These are phyloP conservation scores for Piper longum DNA, from an alignment of 164 flowering plant genomes.

Conservation along the genomic window DNA sequence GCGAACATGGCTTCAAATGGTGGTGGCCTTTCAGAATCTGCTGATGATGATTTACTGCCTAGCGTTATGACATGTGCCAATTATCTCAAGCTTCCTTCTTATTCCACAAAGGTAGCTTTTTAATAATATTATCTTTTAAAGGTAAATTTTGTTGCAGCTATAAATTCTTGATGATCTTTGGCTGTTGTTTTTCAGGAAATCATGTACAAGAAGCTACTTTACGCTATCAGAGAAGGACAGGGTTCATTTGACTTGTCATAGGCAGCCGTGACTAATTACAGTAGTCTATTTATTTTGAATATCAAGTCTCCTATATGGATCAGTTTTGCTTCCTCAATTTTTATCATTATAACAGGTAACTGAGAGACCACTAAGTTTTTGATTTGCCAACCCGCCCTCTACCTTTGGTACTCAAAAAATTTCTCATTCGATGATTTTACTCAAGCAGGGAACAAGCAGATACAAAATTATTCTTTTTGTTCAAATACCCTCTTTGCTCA, in stretches of 20 bases:
- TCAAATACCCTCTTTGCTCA: too few species aligned
- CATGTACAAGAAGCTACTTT: constrained; percentile 88
- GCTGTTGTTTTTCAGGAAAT: constrained; percentile 47
- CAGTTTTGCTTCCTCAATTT: too few species aligned
- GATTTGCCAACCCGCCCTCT: background rate
- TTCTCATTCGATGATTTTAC: too few species aligned
- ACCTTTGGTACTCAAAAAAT: too few species aligned
- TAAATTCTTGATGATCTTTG: background rate
- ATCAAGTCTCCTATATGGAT: too few species aligned
- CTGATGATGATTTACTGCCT: constrained; percentile 80
- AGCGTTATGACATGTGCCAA: constrained; percentile 99
- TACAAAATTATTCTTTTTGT: too few species aligned
- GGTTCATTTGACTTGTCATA: constrained; percentile 96
- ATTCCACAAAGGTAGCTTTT: constrained; percentile 77
- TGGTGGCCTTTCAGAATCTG: constrained; percentile 58
- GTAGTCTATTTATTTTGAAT: too few species aligned
- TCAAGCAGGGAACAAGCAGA: too few species aligned
- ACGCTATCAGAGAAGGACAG: constrained; percentile 93
- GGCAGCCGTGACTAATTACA: constrained; percentile 4
- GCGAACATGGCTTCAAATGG: constrained; percentile 44
- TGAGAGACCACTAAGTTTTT: background rate
- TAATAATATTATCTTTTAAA: background rate
- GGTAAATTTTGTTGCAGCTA: background rate
- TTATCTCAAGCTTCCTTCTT: constrained; percentile 96
- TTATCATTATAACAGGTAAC: background rate